phyloP scores from a whole-genome alignment of 2,329 filamentous ascomycete genomes.

The Aspergillus novoparasiticus region DNA sequence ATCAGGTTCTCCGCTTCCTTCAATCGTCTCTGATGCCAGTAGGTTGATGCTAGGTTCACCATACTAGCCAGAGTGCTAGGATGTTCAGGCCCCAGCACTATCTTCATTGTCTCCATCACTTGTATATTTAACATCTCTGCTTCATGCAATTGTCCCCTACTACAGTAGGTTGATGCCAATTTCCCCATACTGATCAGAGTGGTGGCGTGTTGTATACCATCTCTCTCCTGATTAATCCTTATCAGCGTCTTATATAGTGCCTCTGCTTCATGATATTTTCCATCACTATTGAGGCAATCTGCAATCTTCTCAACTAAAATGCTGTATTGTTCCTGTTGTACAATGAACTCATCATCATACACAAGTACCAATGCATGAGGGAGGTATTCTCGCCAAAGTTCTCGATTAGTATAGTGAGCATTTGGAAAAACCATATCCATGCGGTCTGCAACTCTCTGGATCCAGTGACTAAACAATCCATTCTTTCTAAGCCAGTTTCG shows the following conservation, averaged over 20 bases:
- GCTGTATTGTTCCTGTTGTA: too few species aligned
- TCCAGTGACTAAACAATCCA: constrained; percentile 7
- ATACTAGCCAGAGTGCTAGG: not conserved
- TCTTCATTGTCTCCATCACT: accelerated
- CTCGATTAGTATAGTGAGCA: too few species aligned
- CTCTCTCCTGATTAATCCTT: too few species aligned
- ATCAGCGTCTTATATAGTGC: too few species aligned
- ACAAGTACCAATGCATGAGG: too few species aligned
- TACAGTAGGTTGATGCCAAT: accelerated
- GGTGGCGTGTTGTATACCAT: accelerated
- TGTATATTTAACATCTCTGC: not conserved
- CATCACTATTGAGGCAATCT: too few species aligned
- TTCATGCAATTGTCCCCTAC: constrained; percentile 18
- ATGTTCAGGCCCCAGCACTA: not conserved
- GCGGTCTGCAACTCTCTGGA: not conserved
- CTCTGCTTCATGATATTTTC: too few species aligned
- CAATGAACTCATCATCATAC: too few species aligned
- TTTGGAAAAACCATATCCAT: not conserved
- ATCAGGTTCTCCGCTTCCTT: constrained; percentile 1
- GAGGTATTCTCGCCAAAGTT: too few species aligned
- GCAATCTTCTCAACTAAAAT: too few species aligned
- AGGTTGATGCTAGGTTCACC: not conserved
- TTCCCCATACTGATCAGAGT: accelerated
- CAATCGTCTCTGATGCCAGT: constrained; percentile 1
- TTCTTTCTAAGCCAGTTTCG: constrained; percentile 25